Conservation (phyloP, 163 green algal species). For the Chlorella variabilis region DNA sequence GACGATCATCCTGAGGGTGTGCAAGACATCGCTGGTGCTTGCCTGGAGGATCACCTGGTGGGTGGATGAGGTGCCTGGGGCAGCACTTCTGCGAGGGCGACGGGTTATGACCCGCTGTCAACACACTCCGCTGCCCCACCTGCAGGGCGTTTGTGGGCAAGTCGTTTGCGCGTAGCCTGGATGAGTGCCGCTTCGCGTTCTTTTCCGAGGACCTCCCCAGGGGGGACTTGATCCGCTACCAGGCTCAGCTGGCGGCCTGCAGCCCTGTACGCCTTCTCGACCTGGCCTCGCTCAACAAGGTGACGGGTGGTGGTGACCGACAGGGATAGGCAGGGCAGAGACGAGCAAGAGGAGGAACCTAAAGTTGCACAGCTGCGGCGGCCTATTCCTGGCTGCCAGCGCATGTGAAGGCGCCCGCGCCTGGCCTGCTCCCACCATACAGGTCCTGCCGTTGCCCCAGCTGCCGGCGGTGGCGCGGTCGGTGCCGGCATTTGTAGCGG, state of each 20-base stretch:
- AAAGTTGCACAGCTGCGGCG: background rate
- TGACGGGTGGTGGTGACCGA: background rate
- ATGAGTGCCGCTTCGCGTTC: conserved; percentile 57
- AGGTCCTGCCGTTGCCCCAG: conserved; percentile 20
- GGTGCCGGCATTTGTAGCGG: conserved; percentile 78
- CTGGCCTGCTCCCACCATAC: background rate
- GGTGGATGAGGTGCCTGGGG: background rate
- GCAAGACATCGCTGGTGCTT: conserved; percentile 56
- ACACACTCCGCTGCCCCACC: background rate
- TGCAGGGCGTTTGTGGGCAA: conserved; percentile 44
- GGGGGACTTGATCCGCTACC: conserved; percentile 52
- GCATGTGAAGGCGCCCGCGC: background rate
- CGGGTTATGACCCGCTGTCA: too few relatives aligned
- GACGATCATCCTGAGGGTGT: conserved; percentile 69
- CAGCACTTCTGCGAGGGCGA: too few relatives aligned
- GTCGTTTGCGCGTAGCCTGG: conserved; percentile 61
- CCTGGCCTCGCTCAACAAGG: conserved; percentile 24
- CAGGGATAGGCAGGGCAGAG: background rate
- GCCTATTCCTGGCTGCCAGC: background rate
- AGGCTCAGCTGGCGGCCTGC: conserved; percentile 63
- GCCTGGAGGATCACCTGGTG: conserved; percentile 78
- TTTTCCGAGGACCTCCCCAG: conserved; percentile 49
- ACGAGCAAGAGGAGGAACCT: too few relatives aligned
- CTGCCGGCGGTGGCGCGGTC: conserved; percentile 13
- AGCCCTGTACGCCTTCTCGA: conserved; percentile 55